Conservation (phyloP, 2,329 filamentous ascomycete species). For the Aspergillus tubingensis region DNA sequence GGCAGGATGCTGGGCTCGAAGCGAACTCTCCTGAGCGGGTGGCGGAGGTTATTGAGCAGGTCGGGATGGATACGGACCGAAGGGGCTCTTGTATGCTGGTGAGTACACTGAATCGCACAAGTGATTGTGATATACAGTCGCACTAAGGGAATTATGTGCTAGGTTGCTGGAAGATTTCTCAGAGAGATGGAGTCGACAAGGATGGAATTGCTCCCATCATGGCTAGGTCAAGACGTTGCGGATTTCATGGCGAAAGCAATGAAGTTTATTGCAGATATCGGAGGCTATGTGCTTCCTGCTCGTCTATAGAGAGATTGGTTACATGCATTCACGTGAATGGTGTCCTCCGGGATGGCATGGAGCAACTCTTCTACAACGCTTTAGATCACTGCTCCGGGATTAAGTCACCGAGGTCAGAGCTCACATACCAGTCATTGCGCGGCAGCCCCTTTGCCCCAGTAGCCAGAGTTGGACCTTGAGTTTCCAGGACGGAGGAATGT, state of each 20-base stretch:
- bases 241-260: conserved; percentile 23
- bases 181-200: conserved; percentile 23
- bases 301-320: not conserved
- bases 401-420: conserved; percentile 7
- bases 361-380: not conserved
- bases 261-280: conserved; percentile 25
- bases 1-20: conserved; percentile 43
- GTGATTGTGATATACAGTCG: not conserved
- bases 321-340: not conserved
- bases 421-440: conserved; percentile 15
- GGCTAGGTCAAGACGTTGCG: conserved; percentile 24
- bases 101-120: conserved; percentile 6
- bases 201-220: conserved; percentile 16
- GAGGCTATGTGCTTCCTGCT: conserved; percentile 27
- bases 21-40: conserved; percentile 48
- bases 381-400: not conserved
- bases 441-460: not conserved
- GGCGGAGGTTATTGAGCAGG: conserved; percentile 44
- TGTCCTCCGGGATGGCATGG: not conserved
- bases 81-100: conserved; percentile 33
- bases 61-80: conserved; percentile 34
- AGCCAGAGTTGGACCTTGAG: conserved; percentile 1
- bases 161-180: conserved; percentile 26
- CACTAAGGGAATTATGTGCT: not conserved
- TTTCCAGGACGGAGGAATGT: conserved; percentile 14